Percentiles rank a stretch among this genome's conserved stretches.
phyloP scores from a whole-genome alignment of 768 basidiomycete genomes.

The Fibroporia radiculosa region DNA sequence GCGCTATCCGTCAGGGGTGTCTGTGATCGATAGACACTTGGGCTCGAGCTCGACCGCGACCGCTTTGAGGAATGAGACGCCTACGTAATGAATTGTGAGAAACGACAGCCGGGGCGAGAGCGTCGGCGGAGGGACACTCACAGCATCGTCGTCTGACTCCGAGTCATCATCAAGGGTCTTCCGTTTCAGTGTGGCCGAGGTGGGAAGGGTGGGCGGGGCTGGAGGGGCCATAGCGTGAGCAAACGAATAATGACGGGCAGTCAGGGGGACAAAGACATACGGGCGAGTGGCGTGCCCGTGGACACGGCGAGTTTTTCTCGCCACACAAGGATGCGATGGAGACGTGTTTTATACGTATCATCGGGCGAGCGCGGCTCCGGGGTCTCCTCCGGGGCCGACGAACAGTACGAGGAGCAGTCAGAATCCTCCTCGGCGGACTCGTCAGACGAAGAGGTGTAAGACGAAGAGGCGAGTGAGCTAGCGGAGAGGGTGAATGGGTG shows the following conservation, averaged over 20 bases:
- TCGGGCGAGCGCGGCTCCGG: constrained; percentile 23
- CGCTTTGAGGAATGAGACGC: constrained; percentile 50
- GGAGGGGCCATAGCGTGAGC: constrained; percentile 3
- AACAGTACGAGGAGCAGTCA: constrained; percentile 63
- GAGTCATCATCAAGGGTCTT: constrained; percentile 32
- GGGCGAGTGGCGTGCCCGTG: constrained; percentile 30
- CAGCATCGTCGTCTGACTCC: constrained; percentile 31
- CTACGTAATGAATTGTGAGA: constrained; percentile 21
- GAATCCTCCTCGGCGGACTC: constrained; percentile 28
- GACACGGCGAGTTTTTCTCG: constrained; percentile 48
- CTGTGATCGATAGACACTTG: constrained; percentile 17
- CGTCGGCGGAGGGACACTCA: constrained; percentile 19
- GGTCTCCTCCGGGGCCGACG: constrained; percentile 39
- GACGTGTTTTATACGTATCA: constrained; percentile 45
- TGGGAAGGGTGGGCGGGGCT: constrained; percentile 10
- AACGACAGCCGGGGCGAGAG: neutral
- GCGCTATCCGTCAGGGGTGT: constrained; percentile 27
- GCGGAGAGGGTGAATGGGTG: constrained; percentile 28
- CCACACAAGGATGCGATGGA: constrained; percentile 69
- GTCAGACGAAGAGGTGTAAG: constrained; percentile 29
- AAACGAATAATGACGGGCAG: neutral
- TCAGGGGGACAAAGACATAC: constrained; percentile 24
- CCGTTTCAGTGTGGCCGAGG: constrained; percentile 37
- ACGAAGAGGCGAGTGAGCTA: constrained; percentile 32
- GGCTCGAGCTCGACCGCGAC: constrained; percentile 48